phyloP scores from a whole-genome alignment of 1,284 basidiomycete genomes.

The Exobasidium rhododendri region DNA sequence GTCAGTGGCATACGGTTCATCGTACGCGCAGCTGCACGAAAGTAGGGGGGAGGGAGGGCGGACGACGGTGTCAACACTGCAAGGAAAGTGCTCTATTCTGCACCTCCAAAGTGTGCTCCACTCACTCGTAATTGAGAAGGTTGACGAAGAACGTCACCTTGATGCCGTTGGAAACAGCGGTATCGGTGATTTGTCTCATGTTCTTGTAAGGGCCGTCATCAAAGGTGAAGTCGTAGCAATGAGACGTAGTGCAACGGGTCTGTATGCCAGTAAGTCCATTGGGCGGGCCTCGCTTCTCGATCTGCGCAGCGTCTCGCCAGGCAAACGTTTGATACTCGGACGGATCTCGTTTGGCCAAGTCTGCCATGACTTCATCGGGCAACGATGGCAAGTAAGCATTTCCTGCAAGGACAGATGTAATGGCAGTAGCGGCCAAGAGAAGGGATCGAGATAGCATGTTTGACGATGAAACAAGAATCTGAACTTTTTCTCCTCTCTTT shows the following conservation, averaged over 20 bases:
- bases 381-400: conserved; percentile 9
- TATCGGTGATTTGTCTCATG: conserved; percentile 26
- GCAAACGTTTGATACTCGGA: conserved; percentile 7
- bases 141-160: conserved; percentile 48
- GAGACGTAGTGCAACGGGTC: conserved; percentile 19
- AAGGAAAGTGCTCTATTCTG: not conserved
- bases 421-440: not conserved
- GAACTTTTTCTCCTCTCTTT: too few species aligned
- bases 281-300: conserved; percentile 21
- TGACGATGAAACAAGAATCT: too few species aligned
- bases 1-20: not conserved
- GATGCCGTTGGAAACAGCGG: conserved; percentile 20
- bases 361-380: conserved; percentile 9
- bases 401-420: not conserved
- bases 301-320: not conserved
- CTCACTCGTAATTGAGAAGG: conserved; percentile 35
- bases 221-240: conserved; percentile 37
- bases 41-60: not conserved
- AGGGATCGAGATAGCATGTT: not conserved
- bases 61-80: not conserved
- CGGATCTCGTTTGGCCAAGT: conserved; percentile 11
- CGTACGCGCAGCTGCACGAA: not conserved
- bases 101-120: conserved; percentile 3
- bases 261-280: conserved; percentile 20
- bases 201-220: conserved; percentile 43